A percentile compares a stretch with the other conserved stretches of the same genome.
These are phyloP conservation scores for Chlamydomonas sphaeroides DNA, from an alignment of 139 green algal species.

Conservation along the genomic window DNA sequence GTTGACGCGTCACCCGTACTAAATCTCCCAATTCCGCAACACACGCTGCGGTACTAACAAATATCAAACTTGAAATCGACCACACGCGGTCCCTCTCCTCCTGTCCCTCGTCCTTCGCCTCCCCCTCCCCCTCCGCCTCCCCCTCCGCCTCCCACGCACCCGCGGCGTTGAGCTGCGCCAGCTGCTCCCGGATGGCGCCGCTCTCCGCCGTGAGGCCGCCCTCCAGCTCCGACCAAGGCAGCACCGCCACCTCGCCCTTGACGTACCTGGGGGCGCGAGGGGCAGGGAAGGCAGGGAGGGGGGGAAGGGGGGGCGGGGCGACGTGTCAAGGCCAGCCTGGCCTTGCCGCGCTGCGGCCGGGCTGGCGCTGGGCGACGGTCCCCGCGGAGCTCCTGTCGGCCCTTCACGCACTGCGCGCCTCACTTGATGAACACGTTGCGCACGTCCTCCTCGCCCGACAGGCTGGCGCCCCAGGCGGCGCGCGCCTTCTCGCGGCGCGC, in stretches of 20 bases:
- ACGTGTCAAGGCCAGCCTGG: too few species aligned
- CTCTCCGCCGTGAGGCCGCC: slow-evolving; percentile 64
- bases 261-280: slow-evolving; percentile 21
- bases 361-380: too few species aligned
- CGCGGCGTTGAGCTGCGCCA: slow-evolving; percentile 51
- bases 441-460: slow-evolving; percentile 67
- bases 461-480: slow-evolving; percentile 61
- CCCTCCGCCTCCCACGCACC: neutral
- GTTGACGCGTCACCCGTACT: too few species aligned
- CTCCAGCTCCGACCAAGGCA: slow-evolving; percentile 85
- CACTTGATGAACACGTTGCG: slow-evolving; percentile 69
- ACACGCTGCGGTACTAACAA: too few species aligned
- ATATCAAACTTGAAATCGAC: too few species aligned
- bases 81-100: neutral
- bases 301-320: too few species aligned
- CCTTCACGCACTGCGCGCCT: neutral
- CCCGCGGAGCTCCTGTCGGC: too few species aligned
- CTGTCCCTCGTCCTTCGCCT: too few species aligned
- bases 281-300: too few species aligned
- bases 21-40: too few species aligned
- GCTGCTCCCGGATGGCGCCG: slow-evolving; percentile 51
- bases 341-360: too few species aligned
- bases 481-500: slow-evolving; percentile 63
- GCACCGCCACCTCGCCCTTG: slow-evolving; percentile 69
- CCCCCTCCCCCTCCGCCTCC: neutral